These are phyloP conservation scores for Vinca minor DNA, from an alignment of 257 asterid species.

Conservation along the genomic window DNA sequence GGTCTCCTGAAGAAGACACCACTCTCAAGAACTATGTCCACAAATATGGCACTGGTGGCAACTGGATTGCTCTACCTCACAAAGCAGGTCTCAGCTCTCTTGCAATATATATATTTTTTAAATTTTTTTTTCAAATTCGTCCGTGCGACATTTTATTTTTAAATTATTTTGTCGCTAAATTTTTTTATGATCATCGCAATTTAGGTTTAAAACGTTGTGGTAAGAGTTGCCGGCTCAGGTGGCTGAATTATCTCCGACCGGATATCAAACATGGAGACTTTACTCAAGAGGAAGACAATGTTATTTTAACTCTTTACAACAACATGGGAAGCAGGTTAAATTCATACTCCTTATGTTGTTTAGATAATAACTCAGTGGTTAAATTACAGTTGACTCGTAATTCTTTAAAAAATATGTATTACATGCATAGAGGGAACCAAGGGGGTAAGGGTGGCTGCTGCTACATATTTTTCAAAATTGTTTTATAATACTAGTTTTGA, in stretches of 20 bases:
- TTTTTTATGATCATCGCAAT: not conserved
- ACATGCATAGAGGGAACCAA: too few relatives aligned
- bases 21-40: constrained; percentile 39
- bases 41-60: constrained; percentile 49
- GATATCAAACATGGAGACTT: constrained; percentile 62
- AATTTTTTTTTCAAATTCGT: too few relatives aligned
- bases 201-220: constrained; percentile 68
- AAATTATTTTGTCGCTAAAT: too few relatives aligned
- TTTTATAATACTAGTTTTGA: too few relatives aligned
- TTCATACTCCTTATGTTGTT: not conserved
- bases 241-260: constrained; percentile 74
- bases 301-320: constrained; percentile 38
- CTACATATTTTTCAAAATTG: too few relatives aligned
- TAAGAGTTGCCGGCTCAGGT: constrained; percentile 66
- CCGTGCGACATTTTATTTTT: too few relatives aligned
- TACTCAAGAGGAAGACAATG: constrained; percentile 49
- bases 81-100: constrained; percentile 49
- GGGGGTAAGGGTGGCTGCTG: too few relatives aligned
- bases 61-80: constrained; percentile 67
- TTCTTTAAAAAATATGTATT: too few relatives aligned
- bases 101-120: too few relatives aligned
- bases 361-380: too few relatives aligned
- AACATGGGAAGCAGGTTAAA: constrained; percentile 59
- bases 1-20: constrained; percentile 71
- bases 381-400: too few relatives aligned